Base-by-base conservation (phyloP, 164 flowering plant species). In the Chimonanthus praecox region DNA sequence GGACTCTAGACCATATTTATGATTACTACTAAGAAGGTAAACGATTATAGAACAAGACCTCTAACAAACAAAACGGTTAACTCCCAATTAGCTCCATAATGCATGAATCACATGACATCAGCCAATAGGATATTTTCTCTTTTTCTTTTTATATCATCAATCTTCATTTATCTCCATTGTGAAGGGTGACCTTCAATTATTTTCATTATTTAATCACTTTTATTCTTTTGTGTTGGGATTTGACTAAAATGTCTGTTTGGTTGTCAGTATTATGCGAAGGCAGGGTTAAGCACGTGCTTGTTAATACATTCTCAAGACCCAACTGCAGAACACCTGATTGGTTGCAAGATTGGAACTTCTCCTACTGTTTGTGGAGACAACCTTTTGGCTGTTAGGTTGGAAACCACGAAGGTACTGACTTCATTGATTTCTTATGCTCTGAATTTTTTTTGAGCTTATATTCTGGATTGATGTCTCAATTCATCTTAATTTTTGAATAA, bases 251-350 rank as follows among this genome's bases (percentile, higher is more conserved):
- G 21, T 66, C 16, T 49, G 68, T 71, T 77, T 75, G 69, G 58
- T 61, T 20, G 21, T 50, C 71, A 94, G 98, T 87, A 88, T 84
- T 94, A 86, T 83, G 97, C 97, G 15, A 81, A 80, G 83, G 74
- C 80, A 51, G 98, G 98, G 20, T 78, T 87, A 7, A 85, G 73
- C 8, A 94, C 98, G 54, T 91, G 97, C 79, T 84, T 94, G 83
- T 92, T 90, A 69, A 76, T 89, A 75, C 97, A 92, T 71, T 86
- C 90, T 50, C 97, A 89, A 87, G 99, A 94, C 75, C 88, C 86
- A n/a, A 87, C 89, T 45, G 94, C 92, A 20, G 97, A 92, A 67
- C 85, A 79, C 78, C 88, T 94, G 50, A 82, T 94, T 43, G 86
- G 88, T 62, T 84, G 89, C 76, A 94, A 90, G 78, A 88, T 92